Evolutionary conservation across 371 early-diverging fungal species (phyloP).

Genomic region (Lichtheimia hyalospora): DNA sequence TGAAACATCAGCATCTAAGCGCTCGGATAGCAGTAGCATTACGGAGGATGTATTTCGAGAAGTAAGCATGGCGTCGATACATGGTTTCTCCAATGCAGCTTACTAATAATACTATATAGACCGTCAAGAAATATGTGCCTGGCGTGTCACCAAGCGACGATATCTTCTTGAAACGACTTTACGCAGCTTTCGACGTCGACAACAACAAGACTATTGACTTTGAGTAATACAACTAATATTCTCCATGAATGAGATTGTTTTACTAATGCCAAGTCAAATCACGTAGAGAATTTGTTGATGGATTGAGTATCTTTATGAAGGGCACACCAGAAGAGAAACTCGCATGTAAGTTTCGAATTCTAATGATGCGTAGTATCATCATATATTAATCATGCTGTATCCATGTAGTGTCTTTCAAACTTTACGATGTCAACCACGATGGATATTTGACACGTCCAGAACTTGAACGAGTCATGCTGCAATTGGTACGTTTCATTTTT

Average conservation of each 20-base stretch:
- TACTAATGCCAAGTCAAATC: too few species aligned
- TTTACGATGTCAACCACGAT: conserved; percentile 82
- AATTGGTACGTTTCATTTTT: conserved; percentile 55
- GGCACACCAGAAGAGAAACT: conserved; percentile 81
- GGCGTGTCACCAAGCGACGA: conserved; percentile 65
- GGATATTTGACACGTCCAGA: conserved; percentile 79
- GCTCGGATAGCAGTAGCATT: conserved; percentile 47
- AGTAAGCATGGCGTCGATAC: conserved; percentile 25
- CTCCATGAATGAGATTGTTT: too few species aligned
- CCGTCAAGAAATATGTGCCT: conserved; percentile 45
- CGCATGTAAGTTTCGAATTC: conserved; percentile 53
- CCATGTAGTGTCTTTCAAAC: conserved; percentile 73
- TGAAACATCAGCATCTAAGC: conserved; percentile 49
- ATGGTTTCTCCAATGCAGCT: neutral
- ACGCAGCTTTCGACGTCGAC: conserved; percentile 79
- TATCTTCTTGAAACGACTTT: conserved; percentile 75
- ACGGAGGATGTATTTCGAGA: conserved; percentile 76
- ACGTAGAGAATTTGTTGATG: conserved; percentile 71
- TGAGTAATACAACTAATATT: conserved; percentile 20
- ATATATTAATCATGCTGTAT: neutral
- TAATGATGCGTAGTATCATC: too few species aligned
- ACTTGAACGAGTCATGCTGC: conserved; percentile 70
- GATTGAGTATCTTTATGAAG: conserved; percentile 76
- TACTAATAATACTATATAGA: conserved; percentile 11
- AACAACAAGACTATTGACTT: conserved; percentile 72